Evolutionary conservation across 2,329 filamentous ascomycete species (phyloP).

Genomic region (Neopestalotiopsis sp.): DNA sequence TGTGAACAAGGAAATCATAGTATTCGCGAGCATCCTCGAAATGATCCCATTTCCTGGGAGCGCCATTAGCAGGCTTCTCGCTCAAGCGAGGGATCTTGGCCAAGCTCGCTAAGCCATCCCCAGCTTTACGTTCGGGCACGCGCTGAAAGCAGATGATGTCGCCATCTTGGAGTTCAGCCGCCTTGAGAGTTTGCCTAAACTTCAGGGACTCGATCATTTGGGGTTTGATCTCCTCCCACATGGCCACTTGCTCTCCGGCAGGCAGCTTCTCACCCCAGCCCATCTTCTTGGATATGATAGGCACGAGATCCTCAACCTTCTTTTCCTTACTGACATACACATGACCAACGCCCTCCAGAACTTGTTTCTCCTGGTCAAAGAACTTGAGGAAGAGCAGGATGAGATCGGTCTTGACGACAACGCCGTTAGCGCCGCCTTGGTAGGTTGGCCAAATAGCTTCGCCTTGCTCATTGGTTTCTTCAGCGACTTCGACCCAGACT

Average conservation of each 20-base stretch:
- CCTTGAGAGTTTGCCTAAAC: conserved; percentile 84
- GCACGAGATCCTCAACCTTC: conserved; percentile 84
- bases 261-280: conserved; percentile 79
- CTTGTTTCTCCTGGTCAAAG: conserved; percentile 81
- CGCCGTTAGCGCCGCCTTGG: conserved; percentile 61
- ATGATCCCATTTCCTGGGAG: conserved; percentile 51
- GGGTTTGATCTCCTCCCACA: conserved; percentile 98
- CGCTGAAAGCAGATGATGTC: conserved; percentile 96
- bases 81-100: conserved; percentile 45
- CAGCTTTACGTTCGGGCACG: conserved; percentile 54
- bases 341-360: conserved; percentile 77
- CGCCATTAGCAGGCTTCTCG: conserved; percentile 45
- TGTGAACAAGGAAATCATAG: conserved; percentile 92
- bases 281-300: conserved; percentile 82
- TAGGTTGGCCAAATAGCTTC: conserved; percentile 74
- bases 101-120: conserved; percentile 44
- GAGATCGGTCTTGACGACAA: conserved; percentile 62
- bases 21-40: conserved; percentile 80
- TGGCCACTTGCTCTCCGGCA: conserved; percentile 63
- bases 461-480: conserved; percentile 70
- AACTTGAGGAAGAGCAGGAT: conserved; percentile 92
- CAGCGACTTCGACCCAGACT: conserved; percentile 84
- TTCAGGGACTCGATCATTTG: conserved; percentile 97
- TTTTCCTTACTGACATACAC: conserved; percentile 88
- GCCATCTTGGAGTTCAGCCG: conserved; percentile 94